phyloP scores from a whole-genome alignment of 1,284 basidiomycete species.

The Naganishia sp. region DNA sequence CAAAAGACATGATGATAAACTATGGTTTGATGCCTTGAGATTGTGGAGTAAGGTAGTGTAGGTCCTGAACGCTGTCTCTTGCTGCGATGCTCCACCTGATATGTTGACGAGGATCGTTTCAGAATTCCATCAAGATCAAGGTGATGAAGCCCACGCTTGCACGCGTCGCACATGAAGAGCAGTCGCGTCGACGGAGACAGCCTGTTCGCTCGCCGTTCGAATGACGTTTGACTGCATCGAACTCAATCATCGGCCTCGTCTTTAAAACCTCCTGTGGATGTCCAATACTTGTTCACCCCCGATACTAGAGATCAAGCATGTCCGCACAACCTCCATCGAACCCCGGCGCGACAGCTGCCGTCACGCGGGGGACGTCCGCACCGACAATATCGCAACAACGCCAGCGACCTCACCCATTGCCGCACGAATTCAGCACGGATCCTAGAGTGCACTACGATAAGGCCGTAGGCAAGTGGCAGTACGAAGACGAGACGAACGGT shows the following conservation, averaged over 20 bases:
- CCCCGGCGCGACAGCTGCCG: conserved; percentile 8
- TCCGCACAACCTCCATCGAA: conserved; percentile 15
- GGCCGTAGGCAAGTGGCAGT: conserved; percentile 70
- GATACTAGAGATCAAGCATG: background rate
- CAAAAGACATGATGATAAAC: conserved; percentile 4
- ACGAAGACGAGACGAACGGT: conserved; percentile 79
- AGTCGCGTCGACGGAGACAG: background rate
- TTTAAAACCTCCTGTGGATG: no score
- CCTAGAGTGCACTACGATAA: conserved; percentile 76
- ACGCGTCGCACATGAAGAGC: conserved; percentile 9
- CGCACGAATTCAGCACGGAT: conserved; percentile 69
- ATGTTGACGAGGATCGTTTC: background rate
- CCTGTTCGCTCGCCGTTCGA: background rate
- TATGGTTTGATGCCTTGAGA: background rate
- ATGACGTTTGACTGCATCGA: background rate
- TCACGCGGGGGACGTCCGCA: background rate
- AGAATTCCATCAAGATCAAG: background rate
- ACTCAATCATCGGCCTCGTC: background rate
- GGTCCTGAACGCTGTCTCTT: no score
- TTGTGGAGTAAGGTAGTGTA: background rate
- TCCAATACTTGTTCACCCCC: background rate
- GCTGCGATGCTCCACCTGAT: background rate
- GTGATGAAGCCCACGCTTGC: background rate
- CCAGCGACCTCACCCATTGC: conserved; percentile 37
- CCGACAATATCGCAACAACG: conserved; percentile 5